These are phyloP conservation scores for Phialophora chinensis DNA, from an alignment of 2,329 filamentous ascomycete genomes.

Conservation along the genomic window DNA sequence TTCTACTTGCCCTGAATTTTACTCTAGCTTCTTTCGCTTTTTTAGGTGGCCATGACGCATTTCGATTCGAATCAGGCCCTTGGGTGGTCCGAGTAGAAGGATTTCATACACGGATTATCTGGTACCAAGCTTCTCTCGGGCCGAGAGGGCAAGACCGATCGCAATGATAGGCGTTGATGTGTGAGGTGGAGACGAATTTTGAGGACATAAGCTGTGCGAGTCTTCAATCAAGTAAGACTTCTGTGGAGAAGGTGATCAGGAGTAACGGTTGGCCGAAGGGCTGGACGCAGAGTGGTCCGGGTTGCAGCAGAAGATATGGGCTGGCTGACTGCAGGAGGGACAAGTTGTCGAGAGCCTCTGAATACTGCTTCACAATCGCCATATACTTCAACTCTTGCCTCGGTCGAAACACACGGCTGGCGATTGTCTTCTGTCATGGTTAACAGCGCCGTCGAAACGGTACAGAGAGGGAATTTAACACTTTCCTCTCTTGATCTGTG, in stretches of 20 bases:
- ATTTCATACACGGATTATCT: not conserved
- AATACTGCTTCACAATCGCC: not conserved
- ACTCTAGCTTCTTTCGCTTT: too few relatives aligned
- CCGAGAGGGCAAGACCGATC: not conserved
- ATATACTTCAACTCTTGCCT: not conserved
- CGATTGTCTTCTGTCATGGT: not conserved
- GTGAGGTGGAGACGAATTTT: not conserved
- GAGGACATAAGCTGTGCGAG: not conserved
- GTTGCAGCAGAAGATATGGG: not conserved
- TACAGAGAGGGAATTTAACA: not conserved
- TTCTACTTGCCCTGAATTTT: too few relatives aligned
- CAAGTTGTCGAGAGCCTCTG: not conserved
- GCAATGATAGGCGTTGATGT: too few relatives aligned
- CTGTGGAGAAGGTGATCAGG: not conserved
- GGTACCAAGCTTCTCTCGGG: not conserved
- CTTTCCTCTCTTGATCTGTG: not conserved
- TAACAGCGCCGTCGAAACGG: not conserved
- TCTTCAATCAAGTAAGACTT: not conserved
- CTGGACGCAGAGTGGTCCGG: too few relatives aligned
- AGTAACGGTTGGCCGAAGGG: not conserved
- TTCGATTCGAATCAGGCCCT: not conserved
- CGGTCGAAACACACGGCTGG: not conserved
- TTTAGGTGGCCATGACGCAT: too few relatives aligned
- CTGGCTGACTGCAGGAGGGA: not conserved
- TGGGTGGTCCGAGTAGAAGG: not conserved